Evolutionary conservation across 2,329 filamentous ascomycete genomes (phyloP), one percentile per base, ranked within the genome.

Genomic region (Coniella vitis): DNA sequence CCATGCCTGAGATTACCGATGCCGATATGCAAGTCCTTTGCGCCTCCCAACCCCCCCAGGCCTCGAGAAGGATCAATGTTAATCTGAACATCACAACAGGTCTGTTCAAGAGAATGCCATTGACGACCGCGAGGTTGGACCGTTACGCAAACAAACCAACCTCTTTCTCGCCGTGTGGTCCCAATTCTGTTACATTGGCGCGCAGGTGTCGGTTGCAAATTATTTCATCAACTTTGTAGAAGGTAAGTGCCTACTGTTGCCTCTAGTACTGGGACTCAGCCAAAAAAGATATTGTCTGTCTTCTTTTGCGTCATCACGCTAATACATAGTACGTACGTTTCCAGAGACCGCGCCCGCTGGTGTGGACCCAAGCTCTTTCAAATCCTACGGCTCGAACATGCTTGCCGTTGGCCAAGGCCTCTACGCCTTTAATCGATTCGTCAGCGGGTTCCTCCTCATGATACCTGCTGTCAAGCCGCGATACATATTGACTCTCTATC

Each of bases 101-200:
- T 69, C 69, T 4, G 68, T 74, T 31, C 74, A 79, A 57, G 69
- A 73, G 56, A 62, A 61, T n/a, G 60, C 65, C 44, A 68, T 71
- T 44, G 62, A 60, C n/a, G 63, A 63, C 35, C 53, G 56, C 38
- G 75, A 73, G 45, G 61, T 69, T 21, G 70, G 74, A 47, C 76
- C 78, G 0, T 72, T 84, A 57, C 60, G 61, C 46, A 79, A 76
- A 55, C 79, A 84, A 61, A 77, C 76, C 60, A 76, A 75, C 38
- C 69, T 84, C 2, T 82, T 83, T 65, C 71, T 79, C 47, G 79
- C 77, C 22, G 73, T 79, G 0, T 75, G 72, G 56, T 72, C 78
- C 0, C 80, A 84, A 57, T 83, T 83, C 65, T 82, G 76, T 62
- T 84, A 83, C 56, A 76, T 78, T 1, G 79, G 79, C 7, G 74